Percentiles rank a stretch among this genome's conserved stretches.
These are phyloP conservation scores for Myrmaecium sp. DNA, from an alignment of 2,329 filamentous ascomycete species.

Conservation along the genomic window DNA sequence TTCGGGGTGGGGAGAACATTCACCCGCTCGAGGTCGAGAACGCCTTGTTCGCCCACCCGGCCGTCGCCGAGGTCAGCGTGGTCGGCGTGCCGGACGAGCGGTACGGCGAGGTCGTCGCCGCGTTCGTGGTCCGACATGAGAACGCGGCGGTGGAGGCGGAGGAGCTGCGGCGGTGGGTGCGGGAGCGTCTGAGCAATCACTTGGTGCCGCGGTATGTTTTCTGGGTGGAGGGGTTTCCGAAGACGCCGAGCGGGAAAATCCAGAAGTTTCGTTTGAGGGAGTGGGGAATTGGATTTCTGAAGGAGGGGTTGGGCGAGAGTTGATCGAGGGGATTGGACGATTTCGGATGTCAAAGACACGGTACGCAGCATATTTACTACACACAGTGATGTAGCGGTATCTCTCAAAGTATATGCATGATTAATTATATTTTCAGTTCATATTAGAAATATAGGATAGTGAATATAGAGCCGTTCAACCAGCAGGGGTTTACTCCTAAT, in stretches of 20 bases:
- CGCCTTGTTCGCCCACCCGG: conserved; percentile 56
- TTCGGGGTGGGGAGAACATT: conserved; percentile 89
- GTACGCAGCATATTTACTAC: no score
- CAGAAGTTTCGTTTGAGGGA: conserved; percentile 81
- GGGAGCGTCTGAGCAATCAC: conserved; percentile 52
- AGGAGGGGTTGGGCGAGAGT: no score
- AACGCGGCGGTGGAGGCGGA: conserved; percentile 32
- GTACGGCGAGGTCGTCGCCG: conserved; percentile 76
- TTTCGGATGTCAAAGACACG: no score
- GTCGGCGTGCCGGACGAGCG: conserved; percentile 67
- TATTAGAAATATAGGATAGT: no score
- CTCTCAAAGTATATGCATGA: no score
- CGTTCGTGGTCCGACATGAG: conserved; percentile 49
- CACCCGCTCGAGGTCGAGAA: conserved; percentile 89
- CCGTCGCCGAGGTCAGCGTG: conserved; percentile 60
- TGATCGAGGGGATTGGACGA: no score
- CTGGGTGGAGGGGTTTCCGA: conserved; percentile 52
- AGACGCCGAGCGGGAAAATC: conserved; percentile 93
- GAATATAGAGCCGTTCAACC: no score
- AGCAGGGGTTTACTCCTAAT: no score
- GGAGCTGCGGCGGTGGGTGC: conserved; percentile 56
- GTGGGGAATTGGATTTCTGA: conserved; percentile 36
- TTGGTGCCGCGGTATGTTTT: conserved; percentile 78
- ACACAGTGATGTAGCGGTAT: no score
- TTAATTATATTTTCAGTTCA: no score